Base-by-base conservation (phyloP, 1,139 yeast species). In the Diutina mesorugosa region DNA sequence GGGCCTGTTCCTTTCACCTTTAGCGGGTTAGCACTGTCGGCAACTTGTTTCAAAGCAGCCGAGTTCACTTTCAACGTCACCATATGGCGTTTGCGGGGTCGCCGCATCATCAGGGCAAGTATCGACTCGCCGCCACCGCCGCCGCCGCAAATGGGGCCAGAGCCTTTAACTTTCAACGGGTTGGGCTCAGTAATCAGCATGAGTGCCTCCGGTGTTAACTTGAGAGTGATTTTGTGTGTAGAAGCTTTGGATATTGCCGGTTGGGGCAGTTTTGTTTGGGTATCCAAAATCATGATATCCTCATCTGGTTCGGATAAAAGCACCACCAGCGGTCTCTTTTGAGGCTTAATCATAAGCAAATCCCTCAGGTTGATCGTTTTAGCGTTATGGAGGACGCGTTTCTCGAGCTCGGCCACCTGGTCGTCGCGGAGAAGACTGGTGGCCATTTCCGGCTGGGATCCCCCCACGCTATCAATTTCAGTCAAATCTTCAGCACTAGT, bases 1-100 rank as follows among this genome's bases (percentile, higher is more conserved):
- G 59, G 45, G 30, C 45, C 46, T n/a, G 55, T 18, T 35, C 57
- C 57, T 1, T 55, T 38, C 3, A 56, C 55, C 7, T 57, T 67
- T 26, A 73, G 64, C 1, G 77, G 75, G 56, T 69, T 72, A 52
- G 61, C 65, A 54, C 59, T 60, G 55, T 70, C 66, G 10, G 28
- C n/a, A 30, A 72, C 66, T 46, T 66, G 66, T n/a, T 63, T 61
- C 52, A 74, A 64, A 4, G 62, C 64, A 0, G 56, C 62, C 3
- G 72, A 63, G 51, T 65, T 61, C 2, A 74, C 56, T 55, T 67
- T 68, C 14, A 75, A 63, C 0, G 70, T 67, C 0, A 74, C 71
- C 16, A 59, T 59, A 54, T 60, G 32, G 47, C 16, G 55, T 47
- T 8, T 61, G 57, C 12, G 47, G 47, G 28, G 41, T 64, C 64